Base-by-base conservation (phyloP, 2,329 filamentous ascomycete species). In the Raffaelea albimanens region DNA sequence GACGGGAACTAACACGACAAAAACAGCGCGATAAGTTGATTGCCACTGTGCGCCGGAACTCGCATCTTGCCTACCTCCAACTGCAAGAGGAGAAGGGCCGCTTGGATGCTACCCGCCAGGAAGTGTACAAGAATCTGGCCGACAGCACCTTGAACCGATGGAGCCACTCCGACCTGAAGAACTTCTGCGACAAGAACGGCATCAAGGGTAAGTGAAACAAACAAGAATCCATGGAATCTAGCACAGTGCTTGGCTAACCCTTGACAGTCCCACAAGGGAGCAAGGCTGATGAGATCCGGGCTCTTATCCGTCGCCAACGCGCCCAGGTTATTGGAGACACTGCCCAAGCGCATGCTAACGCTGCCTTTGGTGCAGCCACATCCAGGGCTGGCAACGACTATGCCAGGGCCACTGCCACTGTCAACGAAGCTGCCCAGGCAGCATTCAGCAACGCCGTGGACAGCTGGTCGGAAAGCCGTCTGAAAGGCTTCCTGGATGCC, bases 161-260 rank as follows among this genome's bases (percentile, higher is more conserved):
- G 93, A 83, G 85, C 59, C 90, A 96, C 60, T 77, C 76, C 38
- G 74, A 95, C 64, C 76, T 98, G 63, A 97, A 97, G 75, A 83
- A 87, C 53, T 97, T 93, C 71, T 82, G 82, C 47, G 91, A 97
- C 70, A 87, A 90, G 75, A 93, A 97, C 58, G 80, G 81, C 49
- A 85, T 98, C 61, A 64, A 61, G 13, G 67, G 68, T 69, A 57
- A 23, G 62, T 52, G 5, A 4, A 13, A 29, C 7, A 29, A 29
- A 29, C 7, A 29, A 29, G 25, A 7, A 7, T 29, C 13, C 25
- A 29, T 13, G 13, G 7, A 29, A 29, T 29, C 7, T 7, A 7
- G 25, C 7, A 13, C 25, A 29, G 25, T 13, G 13, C n/a, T n/a
- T 13, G 25, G 25, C 13, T 29, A 29, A 29, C 25, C n/a, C 40